Evolutionary conservation across 805 yeast genomes (phyloP), one percentile per base, ranked within the genome.

Genomic region (Yarrowia sp.): DNA sequence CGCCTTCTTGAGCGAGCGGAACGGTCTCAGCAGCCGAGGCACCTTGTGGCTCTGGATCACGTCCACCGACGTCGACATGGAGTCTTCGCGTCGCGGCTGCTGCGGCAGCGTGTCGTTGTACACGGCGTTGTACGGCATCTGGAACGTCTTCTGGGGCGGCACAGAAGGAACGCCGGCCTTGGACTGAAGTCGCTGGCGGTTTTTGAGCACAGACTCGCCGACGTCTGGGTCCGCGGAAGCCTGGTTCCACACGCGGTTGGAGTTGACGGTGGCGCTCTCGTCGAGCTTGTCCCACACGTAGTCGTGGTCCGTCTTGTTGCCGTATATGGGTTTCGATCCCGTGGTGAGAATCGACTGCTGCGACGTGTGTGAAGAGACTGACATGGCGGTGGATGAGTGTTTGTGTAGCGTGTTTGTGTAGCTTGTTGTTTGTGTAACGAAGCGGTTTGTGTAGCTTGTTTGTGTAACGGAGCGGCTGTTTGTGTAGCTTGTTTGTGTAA

Each of bases 261-360:
- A 51, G 42, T 35, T 51, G 58, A 51, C 13, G 42, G 58, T 35
- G 19, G 58, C 58, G 10, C 33, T 12, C 12, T 51, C 58, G 24
- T 51, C 42, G 3, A 51, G 58, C 16, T 51, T 51, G 58, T 51
- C 58, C 58, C 58, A 51, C 42, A 51, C 58, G 32, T 51, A 51
- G 24, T 51, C 58, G 58, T 51, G 41, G 13, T 51, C 58, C 6
- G 42, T 24, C 24, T 51, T 51, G 58, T 51, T 51, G 41, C 58
- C 58, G 31, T 16, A 33, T 32, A 35, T n/a, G 38, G 58, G 41
- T 33, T 21, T 31, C 24, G 55, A 47, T 14, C 58, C 58, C 12
- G 58, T 51, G 13, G 58, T 51, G 22, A 22, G 32, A n/a, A 22
- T 24, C n/a, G 58, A 51, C 27, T 51, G 58, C n/a, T 33, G 31